A percentile compares a stretch with the other conserved stretches of the same genome.
Conservation (phyloP, 2,329 filamentous ascomycete genomes). For the Aspergillus unguis region DNA sequence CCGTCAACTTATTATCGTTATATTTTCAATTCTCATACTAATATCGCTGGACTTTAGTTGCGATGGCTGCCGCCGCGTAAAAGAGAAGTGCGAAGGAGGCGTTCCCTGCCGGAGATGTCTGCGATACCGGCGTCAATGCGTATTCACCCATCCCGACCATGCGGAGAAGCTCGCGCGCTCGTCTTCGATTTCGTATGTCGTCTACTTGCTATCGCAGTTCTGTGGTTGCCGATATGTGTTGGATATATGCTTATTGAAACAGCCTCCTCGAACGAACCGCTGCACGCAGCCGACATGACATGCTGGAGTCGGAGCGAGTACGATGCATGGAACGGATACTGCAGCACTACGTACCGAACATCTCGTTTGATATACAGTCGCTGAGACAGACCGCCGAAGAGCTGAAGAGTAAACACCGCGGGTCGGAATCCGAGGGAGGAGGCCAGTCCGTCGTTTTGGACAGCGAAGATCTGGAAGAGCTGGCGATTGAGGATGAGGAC, state of each 20-base stretch:
- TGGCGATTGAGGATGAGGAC: constrained; percentile 42
- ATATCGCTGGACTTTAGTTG: constrained; percentile 39
- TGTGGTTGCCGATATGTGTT: background rate
- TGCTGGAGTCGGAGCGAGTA: constrained; percentile 36
- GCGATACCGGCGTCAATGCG: constrained; percentile 51
- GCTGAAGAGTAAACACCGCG: constrained; percentile 38
- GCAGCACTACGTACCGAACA: constrained; percentile 47
- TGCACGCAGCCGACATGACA: constrained; percentile 33
- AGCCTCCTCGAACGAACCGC: constrained; percentile 31
- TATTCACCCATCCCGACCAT: constrained; percentile 44
- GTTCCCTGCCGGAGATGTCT: constrained; percentile 53
- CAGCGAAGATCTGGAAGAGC: constrained; percentile 37
- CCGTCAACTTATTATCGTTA: background rate
- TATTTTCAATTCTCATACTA: background rate
- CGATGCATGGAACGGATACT: constrained; percentile 49
- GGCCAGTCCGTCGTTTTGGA: constrained; percentile 29
- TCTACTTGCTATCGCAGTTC: background rate
- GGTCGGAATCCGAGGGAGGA: constrained; percentile 29
- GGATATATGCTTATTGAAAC: constrained; percentile 1
- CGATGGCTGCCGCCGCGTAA: constrained; percentile 54
- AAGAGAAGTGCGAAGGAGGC: constrained; percentile 57
- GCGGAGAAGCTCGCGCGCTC: constrained; percentile 31
- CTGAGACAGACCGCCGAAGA: constrained; percentile 45
- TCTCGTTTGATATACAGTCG: constrained; percentile 42
- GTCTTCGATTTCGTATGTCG: constrained; percentile 32